Evolutionary conservation across 768 basidiomycete species (phyloP).

Genomic region (Trametes cinnabarina): DNA sequence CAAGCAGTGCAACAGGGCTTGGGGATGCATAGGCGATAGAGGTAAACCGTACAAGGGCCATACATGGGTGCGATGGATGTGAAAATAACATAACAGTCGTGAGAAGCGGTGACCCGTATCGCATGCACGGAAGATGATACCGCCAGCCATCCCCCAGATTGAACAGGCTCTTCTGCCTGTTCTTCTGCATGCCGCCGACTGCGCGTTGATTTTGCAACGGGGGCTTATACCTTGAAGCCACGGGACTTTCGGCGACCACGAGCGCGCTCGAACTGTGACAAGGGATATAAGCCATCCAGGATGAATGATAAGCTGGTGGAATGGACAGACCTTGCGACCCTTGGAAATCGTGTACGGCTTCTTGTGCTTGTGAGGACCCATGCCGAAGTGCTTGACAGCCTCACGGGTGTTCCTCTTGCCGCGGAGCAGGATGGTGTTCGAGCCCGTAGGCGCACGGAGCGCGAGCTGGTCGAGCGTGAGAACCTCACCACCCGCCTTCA

Average conservation of each 20-base stretch:
- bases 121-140: constrained; percentile 15
- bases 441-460: constrained; percentile 87
- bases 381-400: constrained; percentile 97
- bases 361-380: constrained; percentile 98
- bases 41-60: constrained; percentile 20
- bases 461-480: constrained; percentile 97
- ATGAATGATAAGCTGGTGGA: background rate
- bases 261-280: constrained; percentile 81
- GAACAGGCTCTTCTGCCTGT: constrained; percentile 7
- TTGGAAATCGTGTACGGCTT: constrained; percentile 95
- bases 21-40: constrained; percentile 19
- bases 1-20: background rate
- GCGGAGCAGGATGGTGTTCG: constrained; percentile 91
- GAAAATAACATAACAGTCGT: constrained; percentile 20
- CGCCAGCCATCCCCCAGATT: constrained; percentile 15
- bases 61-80: constrained; percentile 12
- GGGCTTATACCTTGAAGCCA: constrained; percentile 88
- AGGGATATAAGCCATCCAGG: background rate
- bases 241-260: constrained; percentile 99
- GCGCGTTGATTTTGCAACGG: constrained; percentile 33
- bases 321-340: constrained; percentile 78
- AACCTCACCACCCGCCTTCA: constrained; percentile 92
- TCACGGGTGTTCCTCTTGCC: constrained; percentile 93
- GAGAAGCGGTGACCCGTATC: constrained; percentile 8
- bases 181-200: constrained; percentile 25